Evolutionary conservation across 768 basidiomycete genomes (phyloP), one percentile per base, ranked within the genome.

Genomic region (Crucibulum laeve): DNA sequence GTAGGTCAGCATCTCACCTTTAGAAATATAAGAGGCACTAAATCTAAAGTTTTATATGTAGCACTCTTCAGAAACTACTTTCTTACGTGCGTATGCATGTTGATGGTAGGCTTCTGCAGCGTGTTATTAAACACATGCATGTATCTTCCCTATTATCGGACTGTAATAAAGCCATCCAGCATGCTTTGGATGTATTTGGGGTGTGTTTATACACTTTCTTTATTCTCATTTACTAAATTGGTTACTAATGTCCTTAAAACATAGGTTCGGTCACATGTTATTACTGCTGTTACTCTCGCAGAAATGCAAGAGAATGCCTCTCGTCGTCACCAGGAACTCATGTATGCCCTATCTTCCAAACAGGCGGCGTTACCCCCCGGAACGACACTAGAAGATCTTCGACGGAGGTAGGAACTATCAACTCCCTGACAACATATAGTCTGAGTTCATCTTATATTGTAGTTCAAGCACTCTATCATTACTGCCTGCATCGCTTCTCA

Each of bases 41-140:
- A 10, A n/a, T n/a, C n/a, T n/a, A 18, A 15, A 10, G 35, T 10
- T 10, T 19, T 4, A 2, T 15, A 15, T 4, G 18, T 19, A 37
- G 35, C 11, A 37, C 35, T 13, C 19, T 37, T n/a, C 35, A 37
- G 18, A 37, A 37, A 18, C 35, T 37, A 18, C 4, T 37, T n/a
- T 37, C 35, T 21, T 37, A 37, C 19, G 35, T 37, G 14, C 35
- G 35, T 37, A 37, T 37, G 10, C 35, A 37, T 13, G 35, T 18
- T 10, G 35, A 37, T n/a, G 35, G 35, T 10, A 37, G 13, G 13
- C 13, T 37, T 3, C 10, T 37, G 14, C 10, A 18, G 2, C 14
- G 35, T 10, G 19, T 37, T n/a, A 11, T 13, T n/a, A 11, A 18
- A 21, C 35, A 37, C 18, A 37, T 21, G 35, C 14, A 37, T 10